Evolutionary conservation across 2,329 filamentous ascomycete species (phyloP), one percentile per base, ranked within the genome.

Genomic region (Ophiostoma sp.): DNA sequence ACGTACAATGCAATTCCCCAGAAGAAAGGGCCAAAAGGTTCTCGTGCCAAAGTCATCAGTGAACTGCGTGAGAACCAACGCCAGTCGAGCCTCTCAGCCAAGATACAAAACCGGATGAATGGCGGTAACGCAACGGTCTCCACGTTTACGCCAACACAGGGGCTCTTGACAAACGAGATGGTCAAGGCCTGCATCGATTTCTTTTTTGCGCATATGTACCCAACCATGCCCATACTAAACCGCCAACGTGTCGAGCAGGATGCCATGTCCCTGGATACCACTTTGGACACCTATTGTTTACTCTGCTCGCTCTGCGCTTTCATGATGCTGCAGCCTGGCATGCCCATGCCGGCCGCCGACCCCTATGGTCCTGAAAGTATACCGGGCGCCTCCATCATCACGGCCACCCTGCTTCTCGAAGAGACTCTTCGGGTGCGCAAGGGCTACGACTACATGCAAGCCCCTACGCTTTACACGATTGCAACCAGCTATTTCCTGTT

Each of bases 401-500:
- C 90, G 0, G 90, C 90, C 45, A 89, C 90, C 70, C 82, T 92
- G 52, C 83, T 94, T 66, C 83, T 94, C 75, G 89, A 92, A 68
- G 92, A 94, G 80, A 86, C 87, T 1, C 79, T 90, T 19, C 85
- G 88, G n/a, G 89, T 91, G 4, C 86, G 90, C 72, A 90, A 90
- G 78, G 87, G 87, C 28, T 87, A 86, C 75, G 89, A 91, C 74
- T 89, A 89, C 75, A 83, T 88, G 42, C 87, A 89, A 70, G 82
- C 82, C 17, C 86, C 89, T 8, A 88, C 84, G 9, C 80, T 87
- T 74, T 88, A 89, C 77, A 87, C 84, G 61, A 80, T 93, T 15
- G 89, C 90, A 74, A 93, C 91, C n/a, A 94, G 91, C 71, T 94
- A 93, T 81, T 94, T 95, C 80, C 80, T 95, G 33, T 94, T 93